Conservation (phyloP, 2,329 filamentous ascomycete genomes). For the Paecilomyces sp. region DNA sequence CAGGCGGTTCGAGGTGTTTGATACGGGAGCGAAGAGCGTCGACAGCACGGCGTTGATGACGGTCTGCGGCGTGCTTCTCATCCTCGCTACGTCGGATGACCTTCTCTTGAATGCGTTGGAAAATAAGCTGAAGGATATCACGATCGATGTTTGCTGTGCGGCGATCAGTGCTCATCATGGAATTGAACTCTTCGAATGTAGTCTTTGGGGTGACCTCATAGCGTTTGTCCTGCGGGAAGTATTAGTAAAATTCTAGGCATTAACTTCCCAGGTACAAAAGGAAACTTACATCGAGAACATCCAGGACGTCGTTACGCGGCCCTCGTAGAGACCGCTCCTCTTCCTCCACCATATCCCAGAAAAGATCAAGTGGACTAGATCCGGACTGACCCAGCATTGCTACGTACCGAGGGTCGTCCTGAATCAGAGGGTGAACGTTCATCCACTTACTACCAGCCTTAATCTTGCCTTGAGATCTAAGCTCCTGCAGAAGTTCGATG, state of each 20-base stretch:
- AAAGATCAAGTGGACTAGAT: slow-evolving; percentile 81
- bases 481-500: slow-evolving; percentile 64
- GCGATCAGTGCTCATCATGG: slow-evolving; percentile 74
- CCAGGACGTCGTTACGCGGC: slow-evolving; percentile 73
- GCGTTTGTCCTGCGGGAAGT: slow-evolving; percentile 62
- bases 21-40: slow-evolving; percentile 80
- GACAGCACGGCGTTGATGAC: slow-evolving; percentile 74
- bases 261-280: background rate
- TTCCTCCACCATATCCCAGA: slow-evolving; percentile 93
- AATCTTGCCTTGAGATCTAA: slow-evolving; percentile 70
- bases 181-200: slow-evolving; percentile 79
- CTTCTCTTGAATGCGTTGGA: slow-evolving; percentile 82
- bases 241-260: slow-evolving; percentile 27
- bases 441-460: slow-evolving; percentile 89
- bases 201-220: slow-evolving; percentile 86
- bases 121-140: slow-evolving; percentile 73
- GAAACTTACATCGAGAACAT: slow-evolving; percentile 72
- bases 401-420: slow-evolving; percentile 74
- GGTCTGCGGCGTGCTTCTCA: slow-evolving; percentile 72
- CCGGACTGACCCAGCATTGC: slow-evolving; percentile 77
- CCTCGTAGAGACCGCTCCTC: slow-evolving; percentile 81
- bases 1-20: slow-evolving; percentile 82
- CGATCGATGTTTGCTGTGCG: slow-evolving; percentile 81
- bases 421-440: slow-evolving; percentile 66
- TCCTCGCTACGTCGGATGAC: slow-evolving; percentile 75